Base-by-base conservation (phyloP, 164 flowering plant genomes). In the Aristolochia contorta region DNA sequence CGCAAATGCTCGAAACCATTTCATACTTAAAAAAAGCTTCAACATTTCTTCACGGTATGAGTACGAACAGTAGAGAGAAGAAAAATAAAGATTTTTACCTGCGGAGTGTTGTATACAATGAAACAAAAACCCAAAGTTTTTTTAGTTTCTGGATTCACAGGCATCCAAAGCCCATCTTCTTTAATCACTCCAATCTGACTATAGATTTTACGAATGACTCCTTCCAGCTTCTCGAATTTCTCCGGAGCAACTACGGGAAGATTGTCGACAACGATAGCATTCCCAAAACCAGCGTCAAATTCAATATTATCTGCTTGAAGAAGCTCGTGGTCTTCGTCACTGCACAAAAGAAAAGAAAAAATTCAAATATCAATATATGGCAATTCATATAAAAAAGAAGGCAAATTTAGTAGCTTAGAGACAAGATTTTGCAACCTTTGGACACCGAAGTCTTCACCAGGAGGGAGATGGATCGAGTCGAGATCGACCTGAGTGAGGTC, bases 141-240 rank as follows among this genome's bases (percentile, higher is more conserved):
- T 61, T 74, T 48, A 1, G 85, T 83, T 0, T 77, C 81, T 7
- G 83, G 71, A 68, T 82, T 83, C 24, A 82, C 67, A 12, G 99
- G 97, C 96, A 93, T 88, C 90, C 83, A 88, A 18, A 90, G 72
- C 0, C 94, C 98, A 69, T 78, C 81, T 51, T 89, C 97, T 67
- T 78, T 89, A 10, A 92, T 89, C 0, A 70, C 72, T 14, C 97
- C 97, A 62, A 87, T 82, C 71, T 89, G 96, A 47, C 88, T 73
- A 58, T 80, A 93, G 12, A 93, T 91, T 70, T 91, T 93, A 2
- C 86, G 66, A 53, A 93, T 57, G 12, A 91, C 99, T 0, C 83
- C 84, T 67, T 84, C 96, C 6, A 93, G 84, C 72, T 91, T 93
- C 65, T 86, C 91, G 32, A 73, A 91, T 56, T 93, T 93, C 70